Base-by-base conservation (phyloP, 805 yeast species). In the Wickerhamomyces mucosus region DNA sequence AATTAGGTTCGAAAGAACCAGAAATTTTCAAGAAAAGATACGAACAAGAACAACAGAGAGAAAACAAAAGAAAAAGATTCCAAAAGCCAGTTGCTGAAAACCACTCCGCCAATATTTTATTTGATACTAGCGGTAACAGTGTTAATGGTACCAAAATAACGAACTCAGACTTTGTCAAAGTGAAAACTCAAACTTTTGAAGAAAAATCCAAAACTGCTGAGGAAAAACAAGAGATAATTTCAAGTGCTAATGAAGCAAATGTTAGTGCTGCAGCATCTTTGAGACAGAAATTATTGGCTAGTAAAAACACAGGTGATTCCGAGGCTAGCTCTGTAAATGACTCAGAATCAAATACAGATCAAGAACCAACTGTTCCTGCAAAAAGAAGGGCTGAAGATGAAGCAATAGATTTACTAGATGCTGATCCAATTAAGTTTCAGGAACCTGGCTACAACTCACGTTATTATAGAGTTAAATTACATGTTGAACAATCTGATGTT, bases 361-460 rank as follows among this genome's bases (percentile, higher is more conserved):
- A 44, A 7, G 32, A 28, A 28, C 43, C 46, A n/a, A 28, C 44
- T 11, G 46, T 48, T 10, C 33, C 36, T 10, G 33, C 26, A 11
- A 34, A 32, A 6, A 35, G 40, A 11, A 30, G 21, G 13, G 13
- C 45, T 30, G 14, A 43, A 23, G 29, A 57, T 4, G 43, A 48
- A 6, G 34, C 26, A 14, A 27, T 23, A 26, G 67, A 61, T 24
- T 63, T 65, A 5, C 12, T 23, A 11, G 74, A 69, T 29, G 67
- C 56, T 4, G 67, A 65, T 36, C 58, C 65, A 7, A 78, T 88
- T 21, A 71, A 75, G 42, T 57, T 84, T 40, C 79, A 83, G 75
- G 94, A 85, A 52, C 78, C 92, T 0, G 98, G 98, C 0, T 92
- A 83, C 56, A 72, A 71, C 31, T 73, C 69, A 33, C 64, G 99